Evolutionary conservation across 352 stramenopile species (phyloP).

Genomic region (Globisporangium spinosum): DNA sequence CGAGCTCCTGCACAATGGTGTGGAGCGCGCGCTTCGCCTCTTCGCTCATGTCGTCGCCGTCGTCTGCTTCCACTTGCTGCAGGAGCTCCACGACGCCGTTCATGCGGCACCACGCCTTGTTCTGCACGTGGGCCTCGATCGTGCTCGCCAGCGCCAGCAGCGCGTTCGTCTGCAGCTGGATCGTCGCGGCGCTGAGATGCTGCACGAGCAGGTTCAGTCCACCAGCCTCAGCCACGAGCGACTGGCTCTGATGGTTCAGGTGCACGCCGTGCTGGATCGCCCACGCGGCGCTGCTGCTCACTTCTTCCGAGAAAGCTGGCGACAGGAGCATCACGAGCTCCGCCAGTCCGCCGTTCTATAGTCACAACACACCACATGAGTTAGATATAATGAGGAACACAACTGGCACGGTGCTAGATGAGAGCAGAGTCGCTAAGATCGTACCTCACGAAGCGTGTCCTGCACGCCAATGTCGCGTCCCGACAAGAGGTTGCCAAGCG

Average conservation of each 20-base stretch:
- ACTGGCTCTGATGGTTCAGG: constrained; percentile 59
- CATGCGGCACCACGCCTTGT: constrained; percentile 40
- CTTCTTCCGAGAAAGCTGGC: constrained; percentile 56
- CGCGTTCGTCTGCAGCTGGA: constrained; percentile 66
- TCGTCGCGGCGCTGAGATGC: constrained; percentile 35
- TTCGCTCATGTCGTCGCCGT: constrained; percentile 47
- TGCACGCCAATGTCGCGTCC: constrained; percentile 53
- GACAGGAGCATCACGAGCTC: constrained; percentile 63
- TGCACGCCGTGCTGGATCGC: constrained; percentile 68
- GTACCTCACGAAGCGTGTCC: constrained; percentile 49
- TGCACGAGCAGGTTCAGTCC: constrained; percentile 57
- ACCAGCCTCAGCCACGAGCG: constrained; percentile 52
- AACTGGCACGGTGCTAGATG: neutral
- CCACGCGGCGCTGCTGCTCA: constrained; percentile 69
- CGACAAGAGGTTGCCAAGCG: constrained; percentile 63
- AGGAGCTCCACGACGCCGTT: constrained; percentile 40
- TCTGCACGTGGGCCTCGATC: constrained; percentile 43
- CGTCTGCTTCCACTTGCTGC: constrained; percentile 36
- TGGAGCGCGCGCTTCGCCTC: constrained; percentile 50
- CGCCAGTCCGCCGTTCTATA: constrained; percentile 41
- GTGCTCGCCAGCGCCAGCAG: constrained; percentile 61
- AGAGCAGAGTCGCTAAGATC: neutral
- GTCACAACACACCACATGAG: neutral
- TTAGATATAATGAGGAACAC: neutral
- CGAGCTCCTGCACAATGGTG: constrained; percentile 44